Conservation (phyloP, 208 protist species). For the Crithidia brevicula region DNA sequence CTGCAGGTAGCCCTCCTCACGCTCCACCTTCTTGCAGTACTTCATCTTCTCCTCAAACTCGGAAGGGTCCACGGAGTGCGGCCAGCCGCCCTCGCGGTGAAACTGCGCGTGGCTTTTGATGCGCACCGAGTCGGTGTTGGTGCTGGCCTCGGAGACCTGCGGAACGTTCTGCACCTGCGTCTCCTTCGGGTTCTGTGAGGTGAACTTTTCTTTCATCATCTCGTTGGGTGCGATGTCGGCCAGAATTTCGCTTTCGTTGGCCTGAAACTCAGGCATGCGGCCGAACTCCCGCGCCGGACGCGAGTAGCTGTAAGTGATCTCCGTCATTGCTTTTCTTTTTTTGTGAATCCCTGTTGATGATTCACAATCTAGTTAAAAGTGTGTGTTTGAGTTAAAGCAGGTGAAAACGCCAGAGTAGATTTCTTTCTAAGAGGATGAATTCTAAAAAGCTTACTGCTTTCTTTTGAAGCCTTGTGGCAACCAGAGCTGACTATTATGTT, state of each 20-base stretch:
- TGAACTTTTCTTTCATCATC: constrained; percentile 79
- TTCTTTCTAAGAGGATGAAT: too few species aligned
- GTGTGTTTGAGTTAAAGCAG: too few species aligned
- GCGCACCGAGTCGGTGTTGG: constrained; percentile 95
- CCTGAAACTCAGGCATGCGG: constrained; percentile 92
- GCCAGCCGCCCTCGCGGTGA: constrained; percentile 97
- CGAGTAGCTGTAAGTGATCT: constrained; percentile 94
- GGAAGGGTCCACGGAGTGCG: constrained; percentile 95
- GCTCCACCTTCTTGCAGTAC: constrained; percentile 97
- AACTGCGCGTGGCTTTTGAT: constrained; percentile 92
- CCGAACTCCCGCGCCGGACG: constrained; percentile 92
- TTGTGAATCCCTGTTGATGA: too few species aligned
- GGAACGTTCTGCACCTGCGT: constrained; percentile 93
- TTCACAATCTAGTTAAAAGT: too few species aligned
- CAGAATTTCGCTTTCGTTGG: constrained; percentile 91
- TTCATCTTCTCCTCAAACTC: constrained; percentile 97
- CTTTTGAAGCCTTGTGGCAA: too few species aligned
- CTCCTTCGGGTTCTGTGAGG: constrained; percentile 81
- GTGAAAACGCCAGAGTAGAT: too few species aligned
- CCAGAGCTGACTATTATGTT: too few species aligned
- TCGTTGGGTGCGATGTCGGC: constrained; percentile 88
- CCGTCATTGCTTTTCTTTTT: too few species aligned
- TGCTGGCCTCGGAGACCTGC: constrained; percentile 91
- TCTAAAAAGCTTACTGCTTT: too few species aligned
- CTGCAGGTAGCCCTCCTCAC: constrained; percentile 94